Base-by-base conservation (phyloP, 1,284 basidiomycete genomes). In the Sanghuangporus weigelae region DNA sequence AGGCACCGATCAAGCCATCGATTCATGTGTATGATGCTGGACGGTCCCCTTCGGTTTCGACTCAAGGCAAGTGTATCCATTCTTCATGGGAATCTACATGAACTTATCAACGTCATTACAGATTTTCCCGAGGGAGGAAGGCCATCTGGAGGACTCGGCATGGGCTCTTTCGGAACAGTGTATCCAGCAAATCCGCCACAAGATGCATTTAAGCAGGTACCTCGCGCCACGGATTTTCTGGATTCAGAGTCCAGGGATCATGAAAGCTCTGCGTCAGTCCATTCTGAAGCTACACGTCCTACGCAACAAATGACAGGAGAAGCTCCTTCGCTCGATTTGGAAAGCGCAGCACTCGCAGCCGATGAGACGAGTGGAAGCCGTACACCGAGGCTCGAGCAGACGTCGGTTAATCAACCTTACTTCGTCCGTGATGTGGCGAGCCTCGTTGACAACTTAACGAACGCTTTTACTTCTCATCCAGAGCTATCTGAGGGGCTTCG, bases 401-500 rank as follows among this genome's bases (percentile, higher is more conserved):
- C 19, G 7, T 68, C 72, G 16, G 64, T 69, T 12, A 62, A 71
- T 10, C 71, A 77, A 61, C 72, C 81, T 16, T 84, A 84, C 11
- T 78, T 92, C 59, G 79, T 83, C 2, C 76, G 81, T 63, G 90
- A 92, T 67, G 71, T 91, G 49, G 85, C 87, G 1, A 71, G 78
- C 1, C 76, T 92, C 36, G 73, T 92, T 63, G 78, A 77, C 53
- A 78, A 78, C 2, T 71, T 90, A 59, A 81, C 79, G 40, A 75
- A 71, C 21, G 78, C 84, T 26, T 73, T 91, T 54, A 74, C 81
- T 0, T 73, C 81, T 7, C 87, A 91, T 68, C 90, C 90, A 2
- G 89, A 92, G 67, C 73, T 92, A 11, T 82, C 85, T 1, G 85
- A 88, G 65, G 81, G 80, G 44, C 70, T 92, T 60, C 84, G 82